A percentile compares a stretch with the other conserved stretches of the same genome.
phyloP scores from a whole-genome alignment of 2,329 filamentous ascomycete genomes.

The Exophiala alcalophila region DNA sequence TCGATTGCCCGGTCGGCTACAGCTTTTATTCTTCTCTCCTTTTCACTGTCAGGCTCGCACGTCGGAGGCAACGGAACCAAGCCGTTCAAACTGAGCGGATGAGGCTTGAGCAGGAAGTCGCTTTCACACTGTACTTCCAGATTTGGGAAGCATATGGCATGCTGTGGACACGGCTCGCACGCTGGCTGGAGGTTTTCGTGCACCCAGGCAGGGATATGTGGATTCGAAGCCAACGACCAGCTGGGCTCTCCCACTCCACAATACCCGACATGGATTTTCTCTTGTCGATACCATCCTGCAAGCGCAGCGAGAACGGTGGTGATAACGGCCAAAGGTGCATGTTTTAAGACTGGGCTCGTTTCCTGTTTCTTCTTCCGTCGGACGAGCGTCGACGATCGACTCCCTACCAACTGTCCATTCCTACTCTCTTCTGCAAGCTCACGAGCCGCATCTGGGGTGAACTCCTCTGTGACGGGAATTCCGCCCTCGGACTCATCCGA shows the following conservation, averaged over 20 bases:
- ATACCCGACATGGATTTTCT: conserved; percentile 94
- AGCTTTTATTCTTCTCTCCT: conserved; percentile 78
- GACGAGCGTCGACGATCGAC: conserved; percentile 37
- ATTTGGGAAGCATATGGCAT: conserved; percentile 82
- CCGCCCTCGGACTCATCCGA: conserved; percentile 42
- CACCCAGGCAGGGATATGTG: conserved; percentile 68
- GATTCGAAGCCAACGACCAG: conserved; percentile 55
- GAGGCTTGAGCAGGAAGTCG: conserved; percentile 80
- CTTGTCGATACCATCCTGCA: conserved; percentile 81
- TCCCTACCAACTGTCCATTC: conserved; percentile 28
- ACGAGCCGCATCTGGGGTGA: conserved; percentile 84
- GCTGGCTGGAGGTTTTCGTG: conserved; percentile 65
- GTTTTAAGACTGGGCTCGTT: conserved; percentile 53
- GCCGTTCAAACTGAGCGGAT: conserved; percentile 78
- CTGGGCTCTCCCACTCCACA: conserved; percentile 76
- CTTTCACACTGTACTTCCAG: conserved; percentile 76
- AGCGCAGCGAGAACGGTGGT: conserved; percentile 69
- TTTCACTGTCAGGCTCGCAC: conserved; percentile 92
- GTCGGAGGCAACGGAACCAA: conserved; percentile 81
- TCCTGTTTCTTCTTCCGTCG: conserved; percentile 44
- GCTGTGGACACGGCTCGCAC: conserved; percentile 85
- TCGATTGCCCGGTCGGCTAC: conserved; percentile 87
- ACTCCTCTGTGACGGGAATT: conserved; percentile 79
- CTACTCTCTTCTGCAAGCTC: conserved; percentile 65
- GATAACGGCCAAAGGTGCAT: conserved; percentile 69